These are phyloP conservation scores for Sporisorium scitamineum DNA, from an alignment of 1,284 basidiomycete genomes.

Conservation along the genomic window DNA sequence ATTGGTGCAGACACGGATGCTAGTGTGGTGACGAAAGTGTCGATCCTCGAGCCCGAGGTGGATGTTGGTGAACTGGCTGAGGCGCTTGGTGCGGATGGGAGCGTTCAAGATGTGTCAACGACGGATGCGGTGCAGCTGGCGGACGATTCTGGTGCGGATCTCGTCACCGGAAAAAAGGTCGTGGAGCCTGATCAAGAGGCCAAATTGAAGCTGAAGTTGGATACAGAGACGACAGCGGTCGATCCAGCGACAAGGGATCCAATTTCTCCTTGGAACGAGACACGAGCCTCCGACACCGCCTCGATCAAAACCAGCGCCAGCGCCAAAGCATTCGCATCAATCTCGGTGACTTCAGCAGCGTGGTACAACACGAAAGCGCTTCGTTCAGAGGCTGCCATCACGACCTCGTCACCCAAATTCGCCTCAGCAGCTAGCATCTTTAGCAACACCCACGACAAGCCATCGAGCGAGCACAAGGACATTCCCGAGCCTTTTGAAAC, in stretches of 20 bases:
- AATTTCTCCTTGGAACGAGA: constrained; percentile 1
- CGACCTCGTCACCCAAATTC: constrained; percentile 20
- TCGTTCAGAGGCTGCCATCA: constrained; percentile 19
- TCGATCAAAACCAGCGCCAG: constrained; percentile 36
- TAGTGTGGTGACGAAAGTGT: constrained; percentile 41
- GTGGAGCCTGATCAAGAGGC: background rate
- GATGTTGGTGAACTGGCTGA: constrained; percentile 44
- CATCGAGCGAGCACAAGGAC: background rate
- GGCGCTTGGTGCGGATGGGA: constrained; percentile 24
- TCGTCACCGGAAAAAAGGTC: background rate
- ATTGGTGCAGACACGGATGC: constrained; percentile 21
- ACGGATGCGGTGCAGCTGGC: background rate
- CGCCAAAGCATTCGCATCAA: constrained; percentile 53
- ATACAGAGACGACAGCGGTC: background rate
- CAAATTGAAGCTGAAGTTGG: background rate
- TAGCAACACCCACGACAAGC: constrained; percentile 1
- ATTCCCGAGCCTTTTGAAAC: constrained; percentile 17
- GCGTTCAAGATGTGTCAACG: background rate
- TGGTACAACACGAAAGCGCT: constrained; percentile 52
- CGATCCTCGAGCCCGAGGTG: constrained; percentile 46
- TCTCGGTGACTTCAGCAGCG: constrained; percentile 55
- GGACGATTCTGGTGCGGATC: constrained; percentile 8
- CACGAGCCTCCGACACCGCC: constrained; percentile 18
- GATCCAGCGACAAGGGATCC: background rate
- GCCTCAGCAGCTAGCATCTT: constrained; percentile 24